Evolutionary conservation across 768 basidiomycete species (phyloP), one percentile per base, ranked within the genome.

Genomic region (Fomitopsis pulvina): DNA sequence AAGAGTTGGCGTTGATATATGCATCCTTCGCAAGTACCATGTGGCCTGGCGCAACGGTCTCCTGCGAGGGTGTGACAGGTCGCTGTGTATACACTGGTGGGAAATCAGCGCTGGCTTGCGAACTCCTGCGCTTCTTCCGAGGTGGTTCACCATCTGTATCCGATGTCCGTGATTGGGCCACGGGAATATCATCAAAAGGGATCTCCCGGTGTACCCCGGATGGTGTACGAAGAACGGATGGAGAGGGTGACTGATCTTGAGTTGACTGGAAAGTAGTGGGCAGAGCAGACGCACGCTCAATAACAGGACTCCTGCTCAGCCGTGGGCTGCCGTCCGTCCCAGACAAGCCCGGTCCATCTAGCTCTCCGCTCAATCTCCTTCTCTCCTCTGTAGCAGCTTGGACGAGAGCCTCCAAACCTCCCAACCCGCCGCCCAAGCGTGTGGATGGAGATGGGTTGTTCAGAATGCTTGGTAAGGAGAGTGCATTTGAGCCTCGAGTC

Each of bases 341-440:
- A 12, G 39, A 18, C 4, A 24, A 18, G 25, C 39, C 41, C 24
- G 4, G 18, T 3, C 26, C 20, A 5, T 7, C 39, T 18, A 57
- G 48, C 42, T 63, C 59, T 41, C 63, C 58, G 53, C 69, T 64
- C 44, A 86, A 70, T 25, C 82, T 67, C 28, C 76, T 71, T 40
- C 79, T 75, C 57, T 86, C 85, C 58, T 82, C 78, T 0, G 80
- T 79, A 3, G 85, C 85, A 20, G 77, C 84, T 64, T 85, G 81
- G 10, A 83, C 85, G 38, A 87, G 75, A 2, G 81, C 83, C 41
- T 87, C 83, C 43, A 87, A 66, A 21, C 76, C 76, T 2, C 67
- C 59, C 20, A 60, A 49, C 14, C 55, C 62, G 34, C 54, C 57
- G 0, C 59, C 28, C 47, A 30, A 53, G n/a, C 56, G 48, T 50